Evolutionary conservation across 768 basidiomycete species (phyloP), one percentile per base, ranked within the genome.

Genomic region (Russula olivacea): DNA sequence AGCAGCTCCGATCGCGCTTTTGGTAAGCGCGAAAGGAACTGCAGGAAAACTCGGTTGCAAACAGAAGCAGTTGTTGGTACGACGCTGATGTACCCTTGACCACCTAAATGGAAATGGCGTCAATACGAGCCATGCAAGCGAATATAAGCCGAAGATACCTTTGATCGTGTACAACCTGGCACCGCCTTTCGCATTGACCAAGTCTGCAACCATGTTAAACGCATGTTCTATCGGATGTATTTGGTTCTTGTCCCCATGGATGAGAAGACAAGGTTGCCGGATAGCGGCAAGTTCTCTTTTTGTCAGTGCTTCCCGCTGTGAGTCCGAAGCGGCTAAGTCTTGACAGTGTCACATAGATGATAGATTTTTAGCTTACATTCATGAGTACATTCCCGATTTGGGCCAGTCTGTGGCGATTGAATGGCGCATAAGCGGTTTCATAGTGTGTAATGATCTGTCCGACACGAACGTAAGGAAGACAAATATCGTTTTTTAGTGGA

Each of bases 1-100:
- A 25, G 61, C 28, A 65, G 17, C 10, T 48, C 47, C n/a, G 64
- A 63, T 40, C 61, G 49, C 11, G 52, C 41, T 17, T 15, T 5
- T 0, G 68, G 68, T n/a, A 68, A 58, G 17, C 69, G 68, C 23
- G 66, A 57, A 25, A 69, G 32, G 23, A 69, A 69, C 21, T 69
- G 61, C 5, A 58, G 48, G 36, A 66, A 69, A 3, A 69, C 68
- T 15, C 69, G 55, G n/a, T 69, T 66, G 59, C 64, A 62, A 28
- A 69, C 63, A 0, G 69, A 61, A 17, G 68, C 62, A 8, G 61
- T 70, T 19, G 66, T 62, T 14, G 69, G 69, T 11, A 69, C 25
- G 30, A 66, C 58, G 43, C 58, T 66, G 14, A 69, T 59, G 48
- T 66, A 69, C 53, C 63, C 66, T 32, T 65, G 66, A n/a, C 65